Conservation (phyloP, 306 rosid genomes). For the Lathyrus sativus region DNA sequence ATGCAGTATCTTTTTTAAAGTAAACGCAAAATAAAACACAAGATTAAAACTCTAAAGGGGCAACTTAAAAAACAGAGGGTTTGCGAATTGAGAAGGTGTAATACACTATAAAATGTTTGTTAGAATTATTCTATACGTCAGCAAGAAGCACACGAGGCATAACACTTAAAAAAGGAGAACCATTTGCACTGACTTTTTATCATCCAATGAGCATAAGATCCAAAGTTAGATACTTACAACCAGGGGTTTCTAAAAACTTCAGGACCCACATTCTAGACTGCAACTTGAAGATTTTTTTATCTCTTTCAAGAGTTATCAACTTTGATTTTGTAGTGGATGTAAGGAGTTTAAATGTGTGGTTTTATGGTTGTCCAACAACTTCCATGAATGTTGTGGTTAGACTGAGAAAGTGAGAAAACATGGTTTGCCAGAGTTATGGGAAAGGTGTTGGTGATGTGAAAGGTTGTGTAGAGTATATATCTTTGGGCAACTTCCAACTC, state of each 20-base stretch:
- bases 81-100: background rate
- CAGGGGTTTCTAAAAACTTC: background rate
- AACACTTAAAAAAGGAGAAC: constrained; percentile 22
- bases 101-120: background rate
- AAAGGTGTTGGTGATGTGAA: too few relatives aligned
- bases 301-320: background rate
- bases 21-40: constrained; percentile 13
- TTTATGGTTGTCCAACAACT: too few relatives aligned
- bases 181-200: constrained; percentile 16
- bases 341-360: too few relatives aligned
- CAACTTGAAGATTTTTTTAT: background rate
- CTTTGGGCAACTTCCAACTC: too few relatives aligned
- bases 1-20: background rate
- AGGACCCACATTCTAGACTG: background rate
- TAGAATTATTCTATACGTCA: constrained; percentile 11
- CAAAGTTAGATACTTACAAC: constrained; percentile 6
- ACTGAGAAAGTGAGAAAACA: too few relatives aligned
- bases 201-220: constrained; percentile 4
- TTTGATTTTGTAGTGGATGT: too few relatives aligned
- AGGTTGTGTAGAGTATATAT: too few relatives aligned
- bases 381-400: too few relatives aligned
- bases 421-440: too few relatives aligned
- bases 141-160: constrained; percentile 13
- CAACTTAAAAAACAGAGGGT: constrained; percentile 1
- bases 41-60: constrained; percentile 14